Conservation (phyloP, 768 basidiomycete species). For the Hygrophorus russula region DNA sequence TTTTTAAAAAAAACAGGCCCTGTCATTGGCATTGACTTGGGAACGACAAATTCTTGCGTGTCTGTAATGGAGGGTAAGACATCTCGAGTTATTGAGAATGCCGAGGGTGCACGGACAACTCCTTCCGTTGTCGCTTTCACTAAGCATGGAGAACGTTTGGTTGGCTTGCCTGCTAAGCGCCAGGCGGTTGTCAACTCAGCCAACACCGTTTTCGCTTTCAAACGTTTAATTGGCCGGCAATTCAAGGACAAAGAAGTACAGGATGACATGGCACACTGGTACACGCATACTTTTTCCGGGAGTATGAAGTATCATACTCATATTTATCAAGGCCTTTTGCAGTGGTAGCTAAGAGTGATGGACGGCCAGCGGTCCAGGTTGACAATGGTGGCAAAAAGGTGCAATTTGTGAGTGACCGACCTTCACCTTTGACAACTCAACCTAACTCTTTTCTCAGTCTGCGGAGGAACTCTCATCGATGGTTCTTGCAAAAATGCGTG, state of each 20-base stretch:
- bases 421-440: conserved; percentile 1
- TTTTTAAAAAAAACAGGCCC: no score
- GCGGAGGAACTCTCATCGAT: conserved; percentile 81
- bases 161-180: conserved; percentile 93
- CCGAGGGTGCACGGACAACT: conserved; percentile 95
- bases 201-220: conserved; percentile 92
- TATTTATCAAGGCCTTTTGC: conserved; percentile 58
- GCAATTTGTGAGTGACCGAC: conserved; percentile 48
- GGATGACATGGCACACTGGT: conserved; percentile 83
- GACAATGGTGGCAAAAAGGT: conserved; percentile 81
- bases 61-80: conserved; percentile 94
- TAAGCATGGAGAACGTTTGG: conserved; percentile 92
- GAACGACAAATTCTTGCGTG: conserved; percentile 87
- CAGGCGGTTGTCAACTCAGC: conserved; percentile 93
- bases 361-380: conserved; percentile 73
- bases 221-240: conserved; percentile 89
- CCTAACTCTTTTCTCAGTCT: conserved; percentile 36
- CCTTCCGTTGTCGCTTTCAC: conserved; percentile 99
- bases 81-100: conserved; percentile 91
- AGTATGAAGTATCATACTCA: conserved; percentile 2
- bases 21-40: conserved; percentile 95
- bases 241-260: conserved; percentile 91
- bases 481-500: conserved; percentile 88
- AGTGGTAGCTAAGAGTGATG: conserved; percentile 60
- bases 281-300: conserved; percentile 10